A percentile compares a stretch with the other conserved stretches of the same genome.
phyloP scores from a whole-genome alignment of 768 basidiomycete genomes.

The Scleroderma bovista region DNA sequence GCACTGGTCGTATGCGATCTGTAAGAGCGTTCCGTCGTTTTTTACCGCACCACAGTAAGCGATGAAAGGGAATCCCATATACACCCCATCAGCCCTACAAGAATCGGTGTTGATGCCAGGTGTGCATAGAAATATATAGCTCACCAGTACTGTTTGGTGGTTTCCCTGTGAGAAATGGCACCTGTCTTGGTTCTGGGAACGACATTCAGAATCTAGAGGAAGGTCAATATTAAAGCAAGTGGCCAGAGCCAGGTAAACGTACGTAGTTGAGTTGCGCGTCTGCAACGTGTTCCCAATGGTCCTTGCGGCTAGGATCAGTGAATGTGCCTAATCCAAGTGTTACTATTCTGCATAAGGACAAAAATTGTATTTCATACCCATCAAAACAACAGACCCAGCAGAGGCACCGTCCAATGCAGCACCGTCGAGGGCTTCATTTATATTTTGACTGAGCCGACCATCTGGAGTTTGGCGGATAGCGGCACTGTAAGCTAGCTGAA shows the following conservation, averaged over 20 bases:
- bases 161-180: conserved; percentile 36
- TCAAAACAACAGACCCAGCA: conserved; percentile 18
- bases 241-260: background rate
- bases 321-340: conserved; percentile 4
- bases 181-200: conserved; percentile 30
- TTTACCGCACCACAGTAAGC: conserved; percentile 35
- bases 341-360: background rate
- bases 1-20: conserved; percentile 37
- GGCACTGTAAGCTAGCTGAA: conserved; percentile 23
- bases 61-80: conserved; percentile 42
- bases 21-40: conserved; percentile 33
- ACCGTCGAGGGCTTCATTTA: conserved; percentile 21
- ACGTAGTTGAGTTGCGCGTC: conserved; percentile 20
- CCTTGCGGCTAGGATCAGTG: conserved; percentile 9
- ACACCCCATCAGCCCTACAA: conserved; percentile 33
- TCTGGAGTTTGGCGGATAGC: conserved; percentile 22
- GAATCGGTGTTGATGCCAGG: background rate
- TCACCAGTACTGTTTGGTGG: conserved; percentile 29
- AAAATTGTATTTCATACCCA: conserved; percentile 9
- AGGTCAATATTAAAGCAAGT: background rate
- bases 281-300: conserved; percentile 18
- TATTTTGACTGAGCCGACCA: conserved; percentile 23
- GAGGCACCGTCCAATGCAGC: conserved; percentile 27
- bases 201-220: conserved; percentile 15
- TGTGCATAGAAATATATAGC: background rate